phyloP scores from a whole-genome alignment of 805 yeast species.

The Nakazawaea populi region DNA sequence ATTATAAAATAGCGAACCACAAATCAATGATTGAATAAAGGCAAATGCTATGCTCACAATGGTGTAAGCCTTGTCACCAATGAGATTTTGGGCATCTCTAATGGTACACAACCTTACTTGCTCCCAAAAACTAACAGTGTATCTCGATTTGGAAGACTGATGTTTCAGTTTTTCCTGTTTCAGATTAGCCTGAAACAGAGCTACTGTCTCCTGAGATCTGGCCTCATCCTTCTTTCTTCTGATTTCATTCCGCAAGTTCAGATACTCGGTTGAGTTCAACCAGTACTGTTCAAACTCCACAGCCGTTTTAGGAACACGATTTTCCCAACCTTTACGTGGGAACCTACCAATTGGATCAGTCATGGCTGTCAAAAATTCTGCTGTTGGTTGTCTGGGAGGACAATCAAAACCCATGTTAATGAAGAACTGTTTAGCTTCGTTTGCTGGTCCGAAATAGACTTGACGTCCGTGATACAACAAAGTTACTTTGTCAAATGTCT shows the following conservation, averaged over 20 bases:
- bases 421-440: slow-evolving; percentile 49
- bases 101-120: slow-evolving; percentile 46
- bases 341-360: slow-evolving; percentile 61
- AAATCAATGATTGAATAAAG: slow-evolving; percentile 48
- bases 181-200: slow-evolving; percentile 27
- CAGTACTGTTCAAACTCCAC: slow-evolving; percentile 55
- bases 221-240: slow-evolving; percentile 10
- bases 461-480: slow-evolving; percentile 58
- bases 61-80: slow-evolving; percentile 53
- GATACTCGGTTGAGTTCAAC: slow-evolving; percentile 50
- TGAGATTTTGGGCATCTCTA: slow-evolving; percentile 49
- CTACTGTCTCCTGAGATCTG: slow-evolving; percentile 26
- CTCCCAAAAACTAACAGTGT: slow-evolving; percentile 35
- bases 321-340: slow-evolving; percentile 40
- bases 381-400: slow-evolving; percentile 60
- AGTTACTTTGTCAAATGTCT: slow-evolving; percentile 55
- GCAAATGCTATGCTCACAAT: slow-evolving; percentile 46
- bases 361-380: slow-evolving; percentile 61
- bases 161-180: slow-evolving; percentile 30
- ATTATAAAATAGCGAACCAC: slow-evolving; percentile 56
- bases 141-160: slow-evolving; percentile 32
- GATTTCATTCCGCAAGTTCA: slow-evolving; percentile 26
- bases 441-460: slow-evolving; percentile 52
- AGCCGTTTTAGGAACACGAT: slow-evolving; percentile 48
- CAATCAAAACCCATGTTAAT: slow-evolving; percentile 56